Conservation (phyloP, 352 stramenopile species). For the Globisporangium megalacanthum region DNA sequence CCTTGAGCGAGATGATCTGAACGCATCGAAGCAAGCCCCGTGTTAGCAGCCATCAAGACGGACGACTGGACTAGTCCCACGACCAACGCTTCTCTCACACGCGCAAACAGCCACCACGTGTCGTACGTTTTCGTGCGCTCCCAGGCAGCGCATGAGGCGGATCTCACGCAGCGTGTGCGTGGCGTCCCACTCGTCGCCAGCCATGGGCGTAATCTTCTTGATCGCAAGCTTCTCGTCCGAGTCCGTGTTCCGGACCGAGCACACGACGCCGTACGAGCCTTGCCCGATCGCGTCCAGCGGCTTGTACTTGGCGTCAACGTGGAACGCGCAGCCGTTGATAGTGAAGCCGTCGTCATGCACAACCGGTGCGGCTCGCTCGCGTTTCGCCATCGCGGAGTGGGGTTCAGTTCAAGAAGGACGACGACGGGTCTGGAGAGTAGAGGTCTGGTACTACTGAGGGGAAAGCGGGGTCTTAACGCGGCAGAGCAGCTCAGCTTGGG, state of each 20-base stretch:
- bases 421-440: not conserved
- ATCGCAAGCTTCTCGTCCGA: constrained; percentile 86
- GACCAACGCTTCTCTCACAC: too few species aligned
- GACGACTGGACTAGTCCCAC: too few species aligned
- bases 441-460: not conserved
- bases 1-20: constrained; percentile 88
- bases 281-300: constrained; percentile 87
- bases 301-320: constrained; percentile 78
- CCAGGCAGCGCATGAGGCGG: constrained; percentile 85
- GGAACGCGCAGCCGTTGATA: constrained; percentile 80
- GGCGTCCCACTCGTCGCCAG: constrained; percentile 81
- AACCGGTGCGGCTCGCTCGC: constrained; percentile 49
- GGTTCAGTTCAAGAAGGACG: not conserved
- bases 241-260: constrained; percentile 71
- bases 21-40: too few species aligned
- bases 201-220: constrained; percentile 93
- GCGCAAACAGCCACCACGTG: too few species aligned
- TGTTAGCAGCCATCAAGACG: too few species aligned
- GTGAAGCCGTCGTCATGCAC: constrained; percentile 74
- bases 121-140: constrained; percentile 85
- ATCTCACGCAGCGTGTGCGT: constrained; percentile 91
- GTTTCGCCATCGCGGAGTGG: constrained; percentile 45
- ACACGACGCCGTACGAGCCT: constrained; percentile 94
- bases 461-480: not conserved
- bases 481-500: not conserved